Percentiles rank a stretch among this genome's conserved stretches.
These are phyloP conservation scores for Domatiomyces catenatus DNA, from an alignment of 2,329 filamentous ascomycete species.

Conservation along the genomic window DNA sequence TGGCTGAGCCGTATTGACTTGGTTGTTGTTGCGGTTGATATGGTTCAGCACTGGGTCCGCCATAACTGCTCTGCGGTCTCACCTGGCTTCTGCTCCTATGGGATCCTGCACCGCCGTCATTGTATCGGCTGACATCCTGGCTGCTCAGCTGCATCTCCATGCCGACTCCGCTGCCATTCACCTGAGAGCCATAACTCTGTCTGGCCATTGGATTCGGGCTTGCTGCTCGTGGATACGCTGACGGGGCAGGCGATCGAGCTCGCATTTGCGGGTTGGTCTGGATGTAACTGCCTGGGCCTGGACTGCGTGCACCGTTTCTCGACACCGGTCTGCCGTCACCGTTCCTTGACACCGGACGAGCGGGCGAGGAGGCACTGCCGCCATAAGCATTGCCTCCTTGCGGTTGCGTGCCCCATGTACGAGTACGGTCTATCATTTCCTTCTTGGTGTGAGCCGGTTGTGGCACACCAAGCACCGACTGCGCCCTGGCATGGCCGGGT, in stretches of 20 bases:
- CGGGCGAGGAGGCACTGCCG: neutral
- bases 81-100: constrained; percentile 38
- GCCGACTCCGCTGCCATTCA: constrained; percentile 21
- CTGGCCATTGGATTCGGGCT: constrained; percentile 25
- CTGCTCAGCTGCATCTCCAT: constrained; percentile 57
- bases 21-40: constrained; percentile 14
- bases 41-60: constrained; percentile 25
- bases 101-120: constrained; percentile 28
- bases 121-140: constrained; percentile 37
- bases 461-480: constrained; percentile 31
- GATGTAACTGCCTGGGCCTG: constrained; percentile 11
- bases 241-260: constrained; percentile 10
- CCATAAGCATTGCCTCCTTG: neutral
- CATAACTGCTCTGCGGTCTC: constrained; percentile 35
- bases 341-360: neutral
- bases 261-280: constrained; percentile 8
- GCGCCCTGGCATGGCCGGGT: neutral
- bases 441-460: constrained; percentile 82
- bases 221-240: constrained; percentile 6
- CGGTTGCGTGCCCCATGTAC: constrained; percentile 49
- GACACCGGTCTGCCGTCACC: neutral
- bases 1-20: constrained; percentile 9
- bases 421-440: constrained; percentile 89
- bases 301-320: constrained; percentile 5
- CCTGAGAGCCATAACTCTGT: constrained; percentile 14